These are phyloP conservation scores for Epichloe hybrida DNA, from an alignment of 2,329 filamentous ascomycete genomes.

Conservation along the genomic window DNA sequence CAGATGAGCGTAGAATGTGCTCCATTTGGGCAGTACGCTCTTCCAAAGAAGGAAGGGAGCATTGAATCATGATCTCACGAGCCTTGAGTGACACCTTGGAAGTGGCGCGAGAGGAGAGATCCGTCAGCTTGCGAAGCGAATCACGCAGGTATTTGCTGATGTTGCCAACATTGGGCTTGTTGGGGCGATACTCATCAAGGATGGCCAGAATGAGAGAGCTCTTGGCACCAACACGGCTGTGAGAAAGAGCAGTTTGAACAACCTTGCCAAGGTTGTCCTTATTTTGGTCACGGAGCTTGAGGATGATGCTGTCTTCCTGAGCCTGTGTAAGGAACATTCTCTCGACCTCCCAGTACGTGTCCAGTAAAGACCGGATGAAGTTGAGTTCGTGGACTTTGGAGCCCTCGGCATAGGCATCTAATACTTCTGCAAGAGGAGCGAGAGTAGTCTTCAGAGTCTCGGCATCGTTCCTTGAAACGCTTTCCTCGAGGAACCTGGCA, in stretches of 20 bases:
- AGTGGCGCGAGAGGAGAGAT: slow-evolving; percentile 65
- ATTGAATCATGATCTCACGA: slow-evolving; percentile 93
- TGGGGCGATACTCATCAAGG: slow-evolving; percentile 85
- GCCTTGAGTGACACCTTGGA: slow-evolving; percentile 97
- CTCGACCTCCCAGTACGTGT: slow-evolving; percentile 74
- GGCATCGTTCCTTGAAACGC: slow-evolving; percentile 58
- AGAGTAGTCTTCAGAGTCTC: slow-evolving; percentile 61
- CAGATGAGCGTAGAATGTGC: slow-evolving; percentile 90
- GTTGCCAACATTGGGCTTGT: slow-evolving; percentile 80
- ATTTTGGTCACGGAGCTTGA: slow-evolving; percentile 89
- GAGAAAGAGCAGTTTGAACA: slow-evolving; percentile 80
- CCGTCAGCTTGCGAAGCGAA: slow-evolving; percentile 71
- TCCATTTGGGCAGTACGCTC: slow-evolving; percentile 96
- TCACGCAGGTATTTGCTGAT: slow-evolving; percentile 78
- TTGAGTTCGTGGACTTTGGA: slow-evolving; percentile 81
- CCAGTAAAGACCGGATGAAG: slow-evolving; percentile 66
- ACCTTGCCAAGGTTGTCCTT: slow-evolving; percentile 82
- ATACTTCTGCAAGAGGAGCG: slow-evolving; percentile 61
- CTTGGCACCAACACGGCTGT: slow-evolving; percentile 85
- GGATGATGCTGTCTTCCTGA: slow-evolving; percentile 86
- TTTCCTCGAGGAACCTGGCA: slow-evolving; percentile 78
- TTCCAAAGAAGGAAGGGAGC: slow-evolving; percentile 86
- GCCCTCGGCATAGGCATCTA: slow-evolving; percentile 71
- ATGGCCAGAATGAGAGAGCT: slow-evolving; percentile 87
- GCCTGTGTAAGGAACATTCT: slow-evolving; percentile 74